phyloP scores from a whole-genome alignment of 805 yeast genomes.

The Starmerella potacharoeniae region DNA sequence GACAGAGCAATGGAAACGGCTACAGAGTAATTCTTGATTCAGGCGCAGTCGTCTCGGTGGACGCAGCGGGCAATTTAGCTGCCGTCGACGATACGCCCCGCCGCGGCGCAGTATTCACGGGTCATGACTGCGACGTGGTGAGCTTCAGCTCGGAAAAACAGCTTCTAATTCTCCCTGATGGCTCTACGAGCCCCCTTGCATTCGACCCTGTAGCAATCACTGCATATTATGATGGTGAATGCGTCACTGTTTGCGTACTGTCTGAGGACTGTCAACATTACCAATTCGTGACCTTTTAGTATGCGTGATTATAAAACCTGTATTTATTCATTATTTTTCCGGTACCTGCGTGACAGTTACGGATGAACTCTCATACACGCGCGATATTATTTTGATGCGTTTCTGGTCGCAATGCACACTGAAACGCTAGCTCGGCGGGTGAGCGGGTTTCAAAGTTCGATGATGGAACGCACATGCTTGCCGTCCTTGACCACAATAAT shows the following conservation, averaged over 20 bases:
- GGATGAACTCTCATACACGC: neutral
- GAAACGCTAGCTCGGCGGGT: neutral
- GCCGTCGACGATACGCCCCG: neutral
- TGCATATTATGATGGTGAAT: neutral
- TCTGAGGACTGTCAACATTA: slow-evolving; percentile 16
- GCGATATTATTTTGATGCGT: neutral
- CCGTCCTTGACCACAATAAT: too few relatives aligned
- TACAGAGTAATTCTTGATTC: slow-evolving; percentile 1
- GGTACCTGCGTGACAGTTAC: too few relatives aligned
- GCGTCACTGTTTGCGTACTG: slow-evolving; percentile 5
- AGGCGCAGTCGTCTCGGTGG: neutral
- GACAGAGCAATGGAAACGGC: neutral
- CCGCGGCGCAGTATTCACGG: slow-evolving; percentile 1
- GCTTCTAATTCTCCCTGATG: neutral
- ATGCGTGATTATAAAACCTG: neutral
- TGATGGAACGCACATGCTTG: neutral
- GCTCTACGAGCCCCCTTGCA: neutral
- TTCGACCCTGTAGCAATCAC: slow-evolving; percentile 10
- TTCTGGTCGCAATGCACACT: neutral
- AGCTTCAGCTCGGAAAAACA: neutral
- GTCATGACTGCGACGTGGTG: neutral
- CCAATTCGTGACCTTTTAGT: slow-evolving; percentile 4
- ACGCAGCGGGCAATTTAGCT: neutral
- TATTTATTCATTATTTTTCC: neutral
- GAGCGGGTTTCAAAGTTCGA: neutral